Conservation (phyloP, 2,329 filamentous ascomycete genomes). For the Cercospora canescens region DNA sequence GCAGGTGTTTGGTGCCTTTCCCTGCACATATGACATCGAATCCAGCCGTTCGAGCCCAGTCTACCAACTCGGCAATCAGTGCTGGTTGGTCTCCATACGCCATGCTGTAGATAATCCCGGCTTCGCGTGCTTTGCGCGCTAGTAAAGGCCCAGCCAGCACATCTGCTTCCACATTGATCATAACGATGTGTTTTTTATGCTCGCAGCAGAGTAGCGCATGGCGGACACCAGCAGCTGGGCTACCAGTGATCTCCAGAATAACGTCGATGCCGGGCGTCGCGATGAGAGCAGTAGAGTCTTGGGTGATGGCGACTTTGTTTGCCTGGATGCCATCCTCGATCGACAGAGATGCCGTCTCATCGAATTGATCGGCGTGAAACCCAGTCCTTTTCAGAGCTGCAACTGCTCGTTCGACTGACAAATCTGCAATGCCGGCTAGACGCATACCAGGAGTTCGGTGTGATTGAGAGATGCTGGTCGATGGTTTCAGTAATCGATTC, state of each 20-base stretch:
- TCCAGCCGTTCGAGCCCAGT: conserved; percentile 47
- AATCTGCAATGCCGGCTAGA: conserved; percentile 47
- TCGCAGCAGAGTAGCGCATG: conserved; percentile 49
- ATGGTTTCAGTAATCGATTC: neutral
- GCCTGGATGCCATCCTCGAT: conserved; percentile 43
- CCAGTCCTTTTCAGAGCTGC: conserved; percentile 44
- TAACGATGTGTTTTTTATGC: conserved; percentile 52
- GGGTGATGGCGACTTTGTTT: conserved; percentile 46
- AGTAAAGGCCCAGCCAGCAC: conserved; percentile 46
- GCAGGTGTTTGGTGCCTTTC: conserved; percentile 50
- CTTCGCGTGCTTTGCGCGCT: conserved; percentile 44
- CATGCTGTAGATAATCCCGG: conserved; percentile 51
- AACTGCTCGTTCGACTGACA: conserved; percentile 43
- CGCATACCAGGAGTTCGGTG: conserved; percentile 46
- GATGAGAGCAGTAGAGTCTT: conserved; percentile 45
- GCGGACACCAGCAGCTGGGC: conserved; percentile 45
- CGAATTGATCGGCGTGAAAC: conserved; percentile 43
- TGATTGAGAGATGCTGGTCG: conserved; percentile 43
- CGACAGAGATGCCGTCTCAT: conserved; percentile 36
- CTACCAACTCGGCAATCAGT: conserved; percentile 46
- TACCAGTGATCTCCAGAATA: conserved; percentile 48
- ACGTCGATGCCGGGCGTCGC: conserved; percentile 47
- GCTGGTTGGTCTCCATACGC: conserved; percentile 50
- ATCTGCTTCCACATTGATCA: conserved; percentile 51
- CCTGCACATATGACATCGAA: conserved; percentile 49